phyloP scores from a whole-genome alignment of 1,284 basidiomycete genomes.

The Cutaneotrichosporon dermatis region DNA sequence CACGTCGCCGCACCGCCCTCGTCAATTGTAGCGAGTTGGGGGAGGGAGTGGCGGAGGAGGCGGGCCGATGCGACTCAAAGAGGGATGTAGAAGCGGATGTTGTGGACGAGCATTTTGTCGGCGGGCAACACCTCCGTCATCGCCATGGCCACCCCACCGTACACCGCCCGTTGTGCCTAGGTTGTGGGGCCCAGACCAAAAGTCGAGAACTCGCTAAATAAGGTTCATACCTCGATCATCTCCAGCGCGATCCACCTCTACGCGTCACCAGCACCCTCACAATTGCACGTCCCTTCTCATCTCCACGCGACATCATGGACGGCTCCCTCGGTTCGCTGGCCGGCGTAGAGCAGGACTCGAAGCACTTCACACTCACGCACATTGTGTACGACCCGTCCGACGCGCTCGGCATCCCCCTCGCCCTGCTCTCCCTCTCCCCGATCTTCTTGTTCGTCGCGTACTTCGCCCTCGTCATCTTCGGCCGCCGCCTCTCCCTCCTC shows the following conservation, averaged over 20 bases:
- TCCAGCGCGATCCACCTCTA: too few relatives aligned
- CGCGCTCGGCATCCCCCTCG: conserved; percentile 42
- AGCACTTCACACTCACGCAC: conserved; percentile 44
- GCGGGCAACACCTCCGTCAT: conserved; percentile 1
- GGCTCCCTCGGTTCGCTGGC: background rate
- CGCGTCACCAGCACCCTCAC: too few relatives aligned
- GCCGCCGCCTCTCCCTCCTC: conserved; percentile 35
- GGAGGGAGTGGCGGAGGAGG: too few relatives aligned
- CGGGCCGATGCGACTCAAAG: too few relatives aligned
- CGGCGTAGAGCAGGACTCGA: conserved; percentile 16
- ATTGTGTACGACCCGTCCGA: conserved; percentile 42
- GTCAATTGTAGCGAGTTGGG: too few relatives aligned
- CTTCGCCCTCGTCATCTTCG: conserved; percentile 43
- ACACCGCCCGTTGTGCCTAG: too few relatives aligned
- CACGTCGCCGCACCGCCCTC: background rate
- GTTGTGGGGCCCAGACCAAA: too few relatives aligned
- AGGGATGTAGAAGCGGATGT: too few relatives aligned
- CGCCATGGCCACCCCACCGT: background rate
- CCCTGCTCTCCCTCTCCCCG: conserved; percentile 44
- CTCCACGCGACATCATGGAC: background rate
- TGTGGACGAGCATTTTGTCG: background rate
- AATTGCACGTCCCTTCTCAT: background rate
- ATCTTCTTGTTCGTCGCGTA: conserved; percentile 50
- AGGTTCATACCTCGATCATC: too few relatives aligned
- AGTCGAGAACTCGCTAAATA: too few relatives aligned